Evolutionary conservation across 2,329 filamentous ascomycete genomes (phyloP).

Genomic region (Harringtonia lauricola): DNA sequence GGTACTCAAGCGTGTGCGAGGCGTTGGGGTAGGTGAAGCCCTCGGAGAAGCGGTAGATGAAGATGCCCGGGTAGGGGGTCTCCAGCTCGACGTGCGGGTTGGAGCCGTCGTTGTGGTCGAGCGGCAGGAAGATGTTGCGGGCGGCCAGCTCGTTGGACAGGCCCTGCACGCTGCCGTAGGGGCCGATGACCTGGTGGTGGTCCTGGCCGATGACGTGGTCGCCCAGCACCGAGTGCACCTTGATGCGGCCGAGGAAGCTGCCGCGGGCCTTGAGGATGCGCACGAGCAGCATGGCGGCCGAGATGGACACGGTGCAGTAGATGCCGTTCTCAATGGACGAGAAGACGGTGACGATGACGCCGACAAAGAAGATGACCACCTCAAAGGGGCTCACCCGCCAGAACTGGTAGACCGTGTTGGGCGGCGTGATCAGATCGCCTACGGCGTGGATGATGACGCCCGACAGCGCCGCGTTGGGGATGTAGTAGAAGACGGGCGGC

Average conservation of each 20-base stretch:
- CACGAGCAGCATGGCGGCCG: slow-evolving; percentile 68
- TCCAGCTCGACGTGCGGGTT: slow-evolving; percentile 76
- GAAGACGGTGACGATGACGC: slow-evolving; percentile 85
- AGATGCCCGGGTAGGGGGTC: slow-evolving; percentile 79
- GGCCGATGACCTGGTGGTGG: slow-evolving; percentile 28
- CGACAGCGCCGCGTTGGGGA: slow-evolving; percentile 58
- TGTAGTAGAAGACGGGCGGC: slow-evolving; percentile 71
- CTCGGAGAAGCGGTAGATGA: slow-evolving; percentile 92
- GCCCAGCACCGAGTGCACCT: slow-evolving; percentile 72
- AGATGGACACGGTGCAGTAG: slow-evolving; percentile 73
- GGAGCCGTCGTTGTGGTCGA: slow-evolving; percentile 79
- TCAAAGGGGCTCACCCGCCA: slow-evolving; percentile 89
- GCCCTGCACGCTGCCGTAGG: slow-evolving; percentile 45
- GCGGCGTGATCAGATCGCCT: slow-evolving; percentile 74
- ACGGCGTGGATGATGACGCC: slow-evolving; percentile 80
- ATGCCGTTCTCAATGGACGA: slow-evolving; percentile 83
- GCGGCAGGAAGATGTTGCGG: slow-evolving; percentile 76
- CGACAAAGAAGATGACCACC: slow-evolving; percentile 84
- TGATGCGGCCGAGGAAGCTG: slow-evolving; percentile 71
- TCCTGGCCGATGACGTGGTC: slow-evolving; percentile 62
- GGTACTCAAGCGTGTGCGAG: slow-evolving; percentile 73
- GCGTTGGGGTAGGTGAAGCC: slow-evolving; percentile 96
- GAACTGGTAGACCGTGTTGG: slow-evolving; percentile 87
- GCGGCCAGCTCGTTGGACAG: slow-evolving; percentile 33
- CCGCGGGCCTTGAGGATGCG: slow-evolving; percentile 75